A percentile compares a stretch with the other conserved stretches of the same genome.
Evolutionary conservation across 495 filamentous ascomycete species (phyloP).

Genomic region (Penicillium angulare): DNA sequence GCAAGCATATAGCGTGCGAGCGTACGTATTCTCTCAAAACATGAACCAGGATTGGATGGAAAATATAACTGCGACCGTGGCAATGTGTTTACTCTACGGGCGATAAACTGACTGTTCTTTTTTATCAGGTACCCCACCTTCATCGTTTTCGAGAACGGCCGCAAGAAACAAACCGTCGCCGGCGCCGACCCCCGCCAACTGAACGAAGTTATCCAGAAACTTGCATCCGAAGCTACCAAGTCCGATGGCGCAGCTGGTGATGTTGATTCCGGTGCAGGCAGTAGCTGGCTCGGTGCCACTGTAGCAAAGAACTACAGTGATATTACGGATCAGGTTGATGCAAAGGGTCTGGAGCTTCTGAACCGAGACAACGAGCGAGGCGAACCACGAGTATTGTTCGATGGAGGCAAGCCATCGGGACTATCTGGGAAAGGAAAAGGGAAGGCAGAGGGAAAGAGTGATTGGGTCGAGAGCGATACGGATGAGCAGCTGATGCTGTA

Average conservation of each 20-base stretch:
- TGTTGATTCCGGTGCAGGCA: conserved; percentile 30
- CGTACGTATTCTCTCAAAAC: conserved; percentile 44
- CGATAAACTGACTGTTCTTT: too few species aligned
- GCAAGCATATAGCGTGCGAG: conserved; percentile 66
- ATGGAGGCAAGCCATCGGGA: conserved; percentile 61
- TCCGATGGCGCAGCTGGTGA: conserved; percentile 47
- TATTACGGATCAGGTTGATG: conserved; percentile 76
- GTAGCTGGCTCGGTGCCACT: conserved; percentile 68
- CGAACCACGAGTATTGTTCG: conserved; percentile 68
- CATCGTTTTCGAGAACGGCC: conserved; percentile 79
- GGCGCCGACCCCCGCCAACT: conserved; percentile 73
- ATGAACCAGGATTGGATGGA: too few species aligned
- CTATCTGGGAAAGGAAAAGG: conserved; percentile 60
- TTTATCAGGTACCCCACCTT: conserved; percentile 75
- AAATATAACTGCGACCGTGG: too few species aligned
- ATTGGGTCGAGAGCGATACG: conserved; percentile 99
- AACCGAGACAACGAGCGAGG: conserved; percentile 76
- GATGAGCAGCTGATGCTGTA: conserved; percentile 97
- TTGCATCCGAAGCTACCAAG: conserved; percentile 66
- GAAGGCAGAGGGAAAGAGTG: conserved; percentile 48
- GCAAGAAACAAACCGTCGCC: conserved; percentile 62
- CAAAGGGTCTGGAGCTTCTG: conserved; percentile 78
- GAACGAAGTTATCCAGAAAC: conserved; percentile 65
- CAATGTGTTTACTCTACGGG: too few species aligned
- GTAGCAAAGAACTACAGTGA: conserved; percentile 80